phyloP scores from a whole-genome alignment of 176 grass and related monocot species.

The Chloris gayana region DNA sequence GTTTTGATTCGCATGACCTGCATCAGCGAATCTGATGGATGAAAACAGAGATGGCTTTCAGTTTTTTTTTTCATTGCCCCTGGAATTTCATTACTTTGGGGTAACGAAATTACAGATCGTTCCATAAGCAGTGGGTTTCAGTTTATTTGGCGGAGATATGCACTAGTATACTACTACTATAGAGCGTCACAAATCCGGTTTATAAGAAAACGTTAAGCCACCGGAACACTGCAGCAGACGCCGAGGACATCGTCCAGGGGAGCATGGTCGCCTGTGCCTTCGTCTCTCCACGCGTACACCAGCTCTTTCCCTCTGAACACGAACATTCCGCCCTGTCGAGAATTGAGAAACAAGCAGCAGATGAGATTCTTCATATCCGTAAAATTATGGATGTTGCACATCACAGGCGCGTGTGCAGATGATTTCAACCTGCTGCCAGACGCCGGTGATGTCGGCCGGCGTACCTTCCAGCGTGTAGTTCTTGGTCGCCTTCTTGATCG shows the following conservation, averaged over 20 bases:
- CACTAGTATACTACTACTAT: background rate
- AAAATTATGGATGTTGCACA: background rate
- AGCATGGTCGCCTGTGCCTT: slow-evolving; percentile 86
- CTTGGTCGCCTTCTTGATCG: slow-evolving; percentile 56
- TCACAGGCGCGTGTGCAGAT: background rate
- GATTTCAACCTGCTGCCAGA: slow-evolving; percentile 48
- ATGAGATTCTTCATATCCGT: background rate
- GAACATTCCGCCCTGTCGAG: slow-evolving; percentile 73
- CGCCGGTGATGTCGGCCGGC: slow-evolving; percentile 45
- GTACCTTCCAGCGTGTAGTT: slow-evolving; percentile 68
- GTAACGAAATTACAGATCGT: no score
- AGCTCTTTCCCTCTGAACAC: slow-evolving; percentile 77
- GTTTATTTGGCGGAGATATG: background rate
- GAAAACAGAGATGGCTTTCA: background rate
- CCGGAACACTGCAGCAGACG: slow-evolving; percentile 29
- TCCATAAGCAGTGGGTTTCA: background rate
- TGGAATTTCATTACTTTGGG: no score
- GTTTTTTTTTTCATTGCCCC: no score
- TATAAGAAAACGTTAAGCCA: slow-evolving; percentile 1
- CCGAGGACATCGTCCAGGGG: slow-evolving; percentile 63
- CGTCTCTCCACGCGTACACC: slow-evolving; percentile 73
- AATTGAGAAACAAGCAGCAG: background rate
- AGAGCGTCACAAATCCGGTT: background rate
- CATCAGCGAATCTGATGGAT: background rate
- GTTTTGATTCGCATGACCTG: background rate